phyloP scores from a whole-genome alignment of 129 eudicot species.

The Flaveria ramosissima region DNA sequence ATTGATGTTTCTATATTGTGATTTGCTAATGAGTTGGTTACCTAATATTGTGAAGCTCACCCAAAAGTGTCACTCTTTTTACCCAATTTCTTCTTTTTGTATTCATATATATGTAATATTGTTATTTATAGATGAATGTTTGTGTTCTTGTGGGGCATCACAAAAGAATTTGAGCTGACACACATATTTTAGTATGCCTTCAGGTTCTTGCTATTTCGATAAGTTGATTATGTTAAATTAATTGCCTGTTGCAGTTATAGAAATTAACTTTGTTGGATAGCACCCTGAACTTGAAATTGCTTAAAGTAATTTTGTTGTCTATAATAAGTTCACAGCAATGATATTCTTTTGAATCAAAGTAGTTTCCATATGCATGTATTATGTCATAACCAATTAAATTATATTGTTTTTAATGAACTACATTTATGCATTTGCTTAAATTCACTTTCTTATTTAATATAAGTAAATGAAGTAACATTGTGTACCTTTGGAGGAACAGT shows the following conservation, averaged over 20 bases:
- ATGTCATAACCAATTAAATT: background rate
- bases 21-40: background rate
- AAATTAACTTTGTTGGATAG: background rate
- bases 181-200: background rate
- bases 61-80: background rate
- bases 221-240: background rate
- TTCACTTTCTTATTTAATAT: background rate
- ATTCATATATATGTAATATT: background rate
- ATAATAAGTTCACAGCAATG: background rate
- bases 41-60: background rate
- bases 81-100: background rate
- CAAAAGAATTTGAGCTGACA: background rate
- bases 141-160: constrained; percentile 1
- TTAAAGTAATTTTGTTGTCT: background rate
- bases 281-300: background rate
- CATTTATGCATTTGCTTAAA: background rate
- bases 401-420: background rate
- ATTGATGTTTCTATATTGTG: background rate
- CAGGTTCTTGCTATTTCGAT: constrained; percentile 14
- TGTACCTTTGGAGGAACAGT: background rate
- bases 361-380: background rate
- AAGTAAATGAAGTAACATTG: background rate
- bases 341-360: background rate
- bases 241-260: background rate
- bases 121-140: background rate